Conservation (phyloP, 2,329 filamentous ascomycete genomes). For the Microcera coccophila region DNA sequence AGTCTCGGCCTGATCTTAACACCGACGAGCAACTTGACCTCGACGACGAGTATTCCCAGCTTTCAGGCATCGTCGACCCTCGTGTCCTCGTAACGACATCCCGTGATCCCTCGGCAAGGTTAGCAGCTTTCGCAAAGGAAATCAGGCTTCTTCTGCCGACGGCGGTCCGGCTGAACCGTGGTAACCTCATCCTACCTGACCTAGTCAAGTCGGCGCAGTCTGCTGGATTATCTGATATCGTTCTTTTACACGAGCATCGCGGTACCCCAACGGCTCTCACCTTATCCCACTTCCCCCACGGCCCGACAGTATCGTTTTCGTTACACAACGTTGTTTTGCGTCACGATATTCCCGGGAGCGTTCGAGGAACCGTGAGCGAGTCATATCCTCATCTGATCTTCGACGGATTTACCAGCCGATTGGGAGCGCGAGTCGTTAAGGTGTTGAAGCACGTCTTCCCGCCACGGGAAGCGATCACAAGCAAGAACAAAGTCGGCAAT, state of each 20-base stretch:
- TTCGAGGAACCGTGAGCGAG: slow-evolving; percentile 84
- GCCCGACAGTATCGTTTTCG: slow-evolving; percentile 75
- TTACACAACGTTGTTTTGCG: slow-evolving; percentile 90
- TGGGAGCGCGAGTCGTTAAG: slow-evolving; percentile 81
- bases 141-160: slow-evolving; percentile 80
- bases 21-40: slow-evolving; percentile 67
- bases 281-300: slow-evolving; percentile 81
- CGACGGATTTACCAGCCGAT: slow-evolving; percentile 78
- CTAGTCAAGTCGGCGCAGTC: slow-evolving; percentile 77
- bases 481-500: slow-evolving; percentile 73
- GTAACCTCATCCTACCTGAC: slow-evolving; percentile 82
- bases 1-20: slow-evolving; percentile 66
- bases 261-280: slow-evolving; percentile 89
- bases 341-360: slow-evolving; percentile 85
- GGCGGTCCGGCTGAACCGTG: slow-evolving; percentile 82
- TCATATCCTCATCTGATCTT: slow-evolving; percentile 94
- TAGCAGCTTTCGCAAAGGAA: slow-evolving; percentile 91
- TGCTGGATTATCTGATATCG: slow-evolving; percentile 76
- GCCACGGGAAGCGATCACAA: slow-evolving; percentile 71
- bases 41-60: slow-evolving; percentile 84
- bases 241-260: slow-evolving; percentile 87
- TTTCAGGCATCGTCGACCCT: slow-evolving; percentile 89
- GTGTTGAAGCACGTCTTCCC: slow-evolving; percentile 94
- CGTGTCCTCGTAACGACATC: slow-evolving; percentile 88
- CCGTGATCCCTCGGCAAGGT: slow-evolving; percentile 76